These are phyloP conservation scores for Penicillium sp. DNA, from an alignment of 2,329 filamentous ascomycete species.

Conservation along the genomic window DNA sequence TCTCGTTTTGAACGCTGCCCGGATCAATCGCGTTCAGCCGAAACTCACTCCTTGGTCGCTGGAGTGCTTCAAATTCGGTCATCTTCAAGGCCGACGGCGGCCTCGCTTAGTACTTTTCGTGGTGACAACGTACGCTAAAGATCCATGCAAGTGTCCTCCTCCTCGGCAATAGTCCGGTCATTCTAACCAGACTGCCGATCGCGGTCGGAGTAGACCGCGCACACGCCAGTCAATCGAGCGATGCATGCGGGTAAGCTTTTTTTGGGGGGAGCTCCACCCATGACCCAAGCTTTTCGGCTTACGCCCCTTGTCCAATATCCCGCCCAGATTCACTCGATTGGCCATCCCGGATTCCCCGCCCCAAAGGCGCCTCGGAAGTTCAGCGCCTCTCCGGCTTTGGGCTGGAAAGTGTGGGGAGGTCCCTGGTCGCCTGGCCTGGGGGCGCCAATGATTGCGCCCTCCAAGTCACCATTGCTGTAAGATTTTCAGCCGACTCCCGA, in stretches of 20 bases:
- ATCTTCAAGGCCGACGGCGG: too few species aligned
- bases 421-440: slow-evolving; percentile 1
- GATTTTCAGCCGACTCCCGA: not conserved
- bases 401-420: slow-evolving; percentile 3
- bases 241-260: slow-evolving; percentile 9
- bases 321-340: slow-evolving; percentile 7
- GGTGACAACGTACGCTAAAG: not conserved
- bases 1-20: too few species aligned
- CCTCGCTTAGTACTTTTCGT: not conserved
- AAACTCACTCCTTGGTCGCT: too few species aligned
- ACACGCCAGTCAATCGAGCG: not conserved
- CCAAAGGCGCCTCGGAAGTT: slow-evolving; percentile 1
- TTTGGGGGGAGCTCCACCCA: slow-evolving; percentile 15
- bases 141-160: not conserved
- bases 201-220: not conserved
- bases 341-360: not conserved
- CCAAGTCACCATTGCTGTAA: not conserved
- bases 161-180: not conserved
- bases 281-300: slow-evolving; percentile 21
- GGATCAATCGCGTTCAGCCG: too few species aligned
- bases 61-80: too few species aligned
- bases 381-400: slow-evolving; percentile 1
- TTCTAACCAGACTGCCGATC: not conserved
- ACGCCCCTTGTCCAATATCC: slow-evolving; percentile 10
- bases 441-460: not conserved